Percentiles rank a stretch among this genome's conserved stretches.
phyloP scores from a whole-genome alignment of 805 yeast species.

The Ascoidea rubescens region DNA sequence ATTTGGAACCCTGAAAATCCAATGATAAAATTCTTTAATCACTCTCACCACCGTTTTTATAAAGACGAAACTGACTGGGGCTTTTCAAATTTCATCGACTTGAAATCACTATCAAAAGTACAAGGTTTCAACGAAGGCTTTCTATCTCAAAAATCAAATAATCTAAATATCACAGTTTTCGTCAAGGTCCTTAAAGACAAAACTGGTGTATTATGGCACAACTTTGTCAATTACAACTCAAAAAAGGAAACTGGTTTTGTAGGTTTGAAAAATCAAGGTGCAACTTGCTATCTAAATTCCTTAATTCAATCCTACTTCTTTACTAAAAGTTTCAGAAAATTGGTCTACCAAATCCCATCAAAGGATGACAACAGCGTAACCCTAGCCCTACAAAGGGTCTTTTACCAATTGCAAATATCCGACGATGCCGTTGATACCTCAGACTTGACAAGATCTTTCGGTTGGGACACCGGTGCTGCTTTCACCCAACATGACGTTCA shows the following conservation, averaged over 20 bases:
- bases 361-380: slow-evolving; percentile 55
- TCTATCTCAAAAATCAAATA: slow-evolving; percentile 33
- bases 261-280: slow-evolving; percentile 94
- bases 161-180: slow-evolving; percentile 60
- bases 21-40: slow-evolving; percentile 38
- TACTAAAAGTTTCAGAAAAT: slow-evolving; percentile 67
- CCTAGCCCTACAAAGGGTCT: slow-evolving; percentile 74
- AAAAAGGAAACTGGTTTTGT: slow-evolving; percentile 80
- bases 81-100: slow-evolving; percentile 61
- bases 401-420: slow-evolving; percentile 66
- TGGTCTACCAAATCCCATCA: slow-evolving; percentile 86
- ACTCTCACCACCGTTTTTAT: slow-evolving; percentile 69
- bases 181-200: slow-evolving; percentile 72
- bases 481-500: slow-evolving; percentile 98
- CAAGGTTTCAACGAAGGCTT: slow-evolving; percentile 23
- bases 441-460: slow-evolving; percentile 83
- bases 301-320: slow-evolving; percentile 81
- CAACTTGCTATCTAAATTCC: slow-evolving; percentile 93
- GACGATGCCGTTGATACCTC: slow-evolving; percentile 67
- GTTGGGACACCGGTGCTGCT: slow-evolving; percentile 94
- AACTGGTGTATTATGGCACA: slow-evolving; percentile 92
- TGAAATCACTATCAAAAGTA: slow-evolving; percentile 24
- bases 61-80: slow-evolving; percentile 90
- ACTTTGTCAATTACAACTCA: slow-evolving; percentile 72
- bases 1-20: slow-evolving; percentile 74